phyloP scores from a whole-genome alignment of 1,139 yeast genomes.

The Kodamaea anthophila region DNA sequence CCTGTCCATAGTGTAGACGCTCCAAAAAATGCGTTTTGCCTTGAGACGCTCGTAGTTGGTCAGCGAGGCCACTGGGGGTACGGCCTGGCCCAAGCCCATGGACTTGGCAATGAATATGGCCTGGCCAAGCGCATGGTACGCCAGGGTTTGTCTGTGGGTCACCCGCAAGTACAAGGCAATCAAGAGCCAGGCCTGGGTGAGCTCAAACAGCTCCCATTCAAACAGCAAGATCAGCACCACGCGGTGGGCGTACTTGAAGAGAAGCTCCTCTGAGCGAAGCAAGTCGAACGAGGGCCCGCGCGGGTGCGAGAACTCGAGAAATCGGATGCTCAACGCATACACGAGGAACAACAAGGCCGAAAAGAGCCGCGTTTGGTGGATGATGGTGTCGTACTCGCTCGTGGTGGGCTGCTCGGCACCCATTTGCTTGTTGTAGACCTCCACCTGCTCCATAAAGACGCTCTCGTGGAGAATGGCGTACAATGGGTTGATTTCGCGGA shows the following conservation, averaged over 20 bases:
- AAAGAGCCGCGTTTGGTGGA: conserved; percentile 39
- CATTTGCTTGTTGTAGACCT: conserved; percentile 24
- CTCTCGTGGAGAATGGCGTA: conserved; percentile 50
- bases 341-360: conserved; percentile 47
- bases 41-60: conserved; percentile 45
- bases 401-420: conserved; percentile 7
- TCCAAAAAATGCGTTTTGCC: conserved; percentile 52
- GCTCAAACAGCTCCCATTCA: conserved; percentile 65
- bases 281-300: conserved; percentile 27
- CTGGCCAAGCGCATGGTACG: conserved; percentile 46
- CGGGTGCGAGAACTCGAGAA: conserved; percentile 40
- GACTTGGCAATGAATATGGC: conserved; percentile 52
- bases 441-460: conserved; percentile 48
- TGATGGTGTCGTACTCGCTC: conserved; percentile 14
- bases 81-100: conserved; percentile 45
- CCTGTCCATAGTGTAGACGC: conserved; percentile 51
- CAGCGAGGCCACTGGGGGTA: conserved; percentile 14
- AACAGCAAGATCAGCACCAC: conserved; percentile 47
- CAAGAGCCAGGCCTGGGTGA: conserved; percentile 58
- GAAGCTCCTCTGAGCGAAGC: conserved; percentile 40
- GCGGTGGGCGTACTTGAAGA: conserved; percentile 46
- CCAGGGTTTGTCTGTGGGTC: conserved; percentile 52
- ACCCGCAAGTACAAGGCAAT: conserved; percentile 49
- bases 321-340: conserved; percentile 49
- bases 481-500: conserved; percentile 48